Evolutionary conservation across 2,329 filamentous ascomycete genomes (phyloP), one percentile per base, ranked within the genome.

Genomic region (Epicoccum nigrum): DNA sequence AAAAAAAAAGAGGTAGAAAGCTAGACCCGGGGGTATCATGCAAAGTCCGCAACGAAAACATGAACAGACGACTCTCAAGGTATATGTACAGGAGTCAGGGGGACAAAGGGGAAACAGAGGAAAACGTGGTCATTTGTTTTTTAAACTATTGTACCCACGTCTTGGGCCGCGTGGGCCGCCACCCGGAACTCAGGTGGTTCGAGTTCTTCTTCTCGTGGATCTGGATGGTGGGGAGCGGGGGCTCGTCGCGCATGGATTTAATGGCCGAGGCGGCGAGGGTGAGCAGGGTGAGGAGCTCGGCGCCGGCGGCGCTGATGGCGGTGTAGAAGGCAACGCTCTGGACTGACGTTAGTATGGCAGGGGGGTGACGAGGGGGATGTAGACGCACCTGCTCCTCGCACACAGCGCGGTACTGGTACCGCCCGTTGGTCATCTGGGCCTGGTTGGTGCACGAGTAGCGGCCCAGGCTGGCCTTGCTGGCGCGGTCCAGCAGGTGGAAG

Each of bases 401-500:
- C 39, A 73, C 69, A 21, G 67, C 66, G 55, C 68, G 68, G 47
- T 73, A 73, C 41, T 72, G 69, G 54, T 65, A 71, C 4, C 69
- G 62, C 0, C 70, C 70, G 43, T 72, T 72, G 51, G 67, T 71
- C 59, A 72, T 55, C 19, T 67, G 55, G 40, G 65, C 65, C 46
- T 60, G 59, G 57, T 72, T 65, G 11, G 60, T 67, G 58, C 70
- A 73, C 28, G 70, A 64, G 54, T 72, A 73, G 8, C 65, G 65
- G 16, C 65, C 68, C 50, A 73, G 45, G 54, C 70, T 72, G 27
- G 69, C 69, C 46, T 71, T 72, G 61, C 66, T 72, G n/a, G 63
- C 62, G 51, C 60, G 65, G 58, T 72, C 64, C 7, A 73, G 56
- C 45, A 71, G 51, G n/a, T 66, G 60, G 60, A 67, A 73, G 13